Conservation (phyloP, 73 alveolate species). For the Paramecium bursaria region DNA sequence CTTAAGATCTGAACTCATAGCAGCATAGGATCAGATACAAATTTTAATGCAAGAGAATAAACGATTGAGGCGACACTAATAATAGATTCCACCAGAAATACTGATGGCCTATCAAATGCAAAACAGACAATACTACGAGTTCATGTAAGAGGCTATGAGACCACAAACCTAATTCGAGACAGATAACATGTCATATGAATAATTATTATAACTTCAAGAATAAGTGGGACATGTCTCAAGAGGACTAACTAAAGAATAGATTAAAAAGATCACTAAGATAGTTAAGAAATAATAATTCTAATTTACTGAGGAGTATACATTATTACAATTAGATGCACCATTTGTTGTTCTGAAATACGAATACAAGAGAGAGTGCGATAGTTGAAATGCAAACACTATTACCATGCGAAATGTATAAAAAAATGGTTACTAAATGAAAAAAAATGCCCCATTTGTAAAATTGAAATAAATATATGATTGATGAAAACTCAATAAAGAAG, state of each 20-base stretch:
- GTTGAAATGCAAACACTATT: conserved; percentile 60
- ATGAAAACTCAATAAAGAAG: no score
- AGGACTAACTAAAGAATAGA: conserved; percentile 57
- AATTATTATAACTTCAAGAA: conserved; percentile 63
- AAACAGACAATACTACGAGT: conserved; percentile 8
- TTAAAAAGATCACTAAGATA: conserved; percentile 8
- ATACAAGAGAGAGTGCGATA: conserved; percentile 5
- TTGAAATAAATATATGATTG: no score
- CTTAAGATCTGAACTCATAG: neutral
- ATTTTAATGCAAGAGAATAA: conserved; percentile 10
- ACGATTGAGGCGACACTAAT: neutral
- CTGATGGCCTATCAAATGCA: neutral
- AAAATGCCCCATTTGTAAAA: conserved; percentile 67
- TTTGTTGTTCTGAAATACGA: conserved; percentile 53
- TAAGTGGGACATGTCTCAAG: conserved; percentile 58
- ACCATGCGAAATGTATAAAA: conserved; percentile 59
- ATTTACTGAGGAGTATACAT: conserved; percentile 6
- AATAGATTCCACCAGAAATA: neutral
- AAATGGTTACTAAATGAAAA: conserved; percentile 59
- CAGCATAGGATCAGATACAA: conserved; percentile 7
- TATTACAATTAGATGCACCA: conserved; percentile 47
- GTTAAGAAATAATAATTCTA: neutral
- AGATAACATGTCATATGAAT: conserved; percentile 67
- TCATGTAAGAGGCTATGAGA: conserved; percentile 48
- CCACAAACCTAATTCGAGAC: conserved; percentile 28